Evolutionary conservation across 495 filamentous ascomycete species (phyloP).

Genomic region (Trichocladium uniseriatum): DNA sequence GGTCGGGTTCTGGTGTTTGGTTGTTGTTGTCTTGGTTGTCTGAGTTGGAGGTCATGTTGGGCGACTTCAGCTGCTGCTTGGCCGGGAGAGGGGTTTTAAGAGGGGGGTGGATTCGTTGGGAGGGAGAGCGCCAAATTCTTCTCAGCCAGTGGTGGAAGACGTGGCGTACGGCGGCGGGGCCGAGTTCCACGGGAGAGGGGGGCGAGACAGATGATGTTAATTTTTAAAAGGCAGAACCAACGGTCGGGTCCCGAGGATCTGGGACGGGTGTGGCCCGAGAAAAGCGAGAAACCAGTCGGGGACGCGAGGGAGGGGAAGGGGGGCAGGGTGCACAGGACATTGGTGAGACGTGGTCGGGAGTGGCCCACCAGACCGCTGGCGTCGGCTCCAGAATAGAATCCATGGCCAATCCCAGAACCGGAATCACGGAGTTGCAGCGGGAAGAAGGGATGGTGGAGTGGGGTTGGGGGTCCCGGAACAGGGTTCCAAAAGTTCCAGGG

Average conservation of each 20-base stretch:
- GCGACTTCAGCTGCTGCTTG: background rate
- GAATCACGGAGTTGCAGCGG: background rate
- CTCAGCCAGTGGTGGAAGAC: background rate
- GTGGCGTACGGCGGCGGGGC: background rate
- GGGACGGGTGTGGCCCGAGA: conserved; percentile 7
- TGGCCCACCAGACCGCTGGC: background rate
- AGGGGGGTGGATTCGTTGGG: no score
- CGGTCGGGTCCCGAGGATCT: conserved; percentile 4
- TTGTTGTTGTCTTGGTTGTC: no score
- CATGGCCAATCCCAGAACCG: background rate
- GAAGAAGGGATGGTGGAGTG: background rate
- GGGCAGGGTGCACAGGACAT: background rate
- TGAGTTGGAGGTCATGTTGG: background rate
- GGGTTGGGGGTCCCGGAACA: background rate
- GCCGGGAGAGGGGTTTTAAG: background rate
- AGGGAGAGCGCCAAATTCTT: background rate
- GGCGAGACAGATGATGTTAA: background rate
- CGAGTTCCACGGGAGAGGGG: no score
- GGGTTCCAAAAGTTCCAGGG: background rate
- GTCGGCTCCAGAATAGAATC: no score
- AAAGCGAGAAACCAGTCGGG: background rate
- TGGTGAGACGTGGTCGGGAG: background rate
- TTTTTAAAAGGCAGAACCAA: background rate
- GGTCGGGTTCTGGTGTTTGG: no score
- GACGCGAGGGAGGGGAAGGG: background rate